A percentile compares a stretch with the other conserved stretches of the same genome.
Conservation (phyloP, 495 filamentous ascomycete genomes). For the Hyaloscypha hepaticicola region DNA sequence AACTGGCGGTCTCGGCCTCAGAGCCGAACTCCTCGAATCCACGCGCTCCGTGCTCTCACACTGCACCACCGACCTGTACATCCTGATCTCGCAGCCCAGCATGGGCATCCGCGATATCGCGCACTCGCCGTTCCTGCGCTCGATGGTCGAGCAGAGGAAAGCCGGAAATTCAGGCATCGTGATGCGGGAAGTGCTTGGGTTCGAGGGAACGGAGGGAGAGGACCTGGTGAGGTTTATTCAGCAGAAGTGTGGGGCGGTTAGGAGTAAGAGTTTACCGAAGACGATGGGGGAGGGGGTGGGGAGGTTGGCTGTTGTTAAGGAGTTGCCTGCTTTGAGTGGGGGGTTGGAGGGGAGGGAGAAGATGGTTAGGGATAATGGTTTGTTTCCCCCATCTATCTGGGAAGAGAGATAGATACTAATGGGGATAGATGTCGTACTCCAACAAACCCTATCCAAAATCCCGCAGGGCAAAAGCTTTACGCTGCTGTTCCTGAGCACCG, state of each 20-base stretch:
- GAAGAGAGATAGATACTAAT: not conserved
- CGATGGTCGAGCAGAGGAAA: not conserved
- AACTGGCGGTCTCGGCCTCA: not conserved
- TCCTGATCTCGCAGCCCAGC: not conserved
- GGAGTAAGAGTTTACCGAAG: not conserved
- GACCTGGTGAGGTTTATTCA: slow-evolving; percentile 32
- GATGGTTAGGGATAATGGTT: slow-evolving; percentile 1
- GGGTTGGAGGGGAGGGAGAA: slow-evolving; percentile 33
- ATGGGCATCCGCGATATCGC: not conserved
- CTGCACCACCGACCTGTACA: not conserved
- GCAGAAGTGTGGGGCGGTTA: slow-evolving; percentile 19
- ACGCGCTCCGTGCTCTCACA: not conserved
- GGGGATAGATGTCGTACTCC: slow-evolving; percentile 11
- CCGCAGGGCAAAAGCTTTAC: not conserved
- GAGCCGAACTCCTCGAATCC: not conserved
- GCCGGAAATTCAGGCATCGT: slow-evolving; percentile 3
- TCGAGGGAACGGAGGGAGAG: slow-evolving; percentile 42
- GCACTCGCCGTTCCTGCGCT: not conserved
- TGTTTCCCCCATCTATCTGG: not conserved
- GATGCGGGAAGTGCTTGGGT: slow-evolving; percentile 56
- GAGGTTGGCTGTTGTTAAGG: not conserved
- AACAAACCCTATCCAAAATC: slow-evolving; percentile 2
- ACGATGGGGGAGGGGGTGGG: not conserved
- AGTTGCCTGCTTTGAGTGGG: slow-evolving; percentile 31
- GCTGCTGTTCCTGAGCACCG: not conserved